Evolutionary conservation across 169 alveolate genomes (phyloP), one percentile per base, ranked within the genome.

Genomic region (Plasmodium chabaudi): DNA sequence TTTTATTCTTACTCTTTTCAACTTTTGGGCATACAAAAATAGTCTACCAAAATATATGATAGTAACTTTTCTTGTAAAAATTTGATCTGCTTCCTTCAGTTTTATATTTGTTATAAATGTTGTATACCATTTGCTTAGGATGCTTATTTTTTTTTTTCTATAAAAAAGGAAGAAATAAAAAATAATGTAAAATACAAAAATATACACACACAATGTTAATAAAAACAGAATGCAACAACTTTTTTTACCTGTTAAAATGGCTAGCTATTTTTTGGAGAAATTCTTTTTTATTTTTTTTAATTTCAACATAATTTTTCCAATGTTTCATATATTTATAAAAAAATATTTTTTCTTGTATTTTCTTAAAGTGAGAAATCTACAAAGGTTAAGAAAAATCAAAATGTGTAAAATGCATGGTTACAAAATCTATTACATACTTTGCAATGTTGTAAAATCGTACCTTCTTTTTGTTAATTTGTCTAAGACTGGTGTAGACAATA

Each of bases 71-170:
- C n/a, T 23, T 17, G 75, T 46, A n/a, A 75, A 9, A 9, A 75
- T 75, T n/a, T 17, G 23, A 9, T 75, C 88, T 17, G 60, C 44
- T 23, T 75, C 75, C 70, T 63, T 63, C 5, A 75, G 46, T 7
- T 68, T 67, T 13, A 75, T 15, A 19, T 61, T 75, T 68, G 46
- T 64, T 23, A 63, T 25, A 56, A 75, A 75, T 1, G 42, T n/a
- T 13, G 88, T 75, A 42, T 75, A 75, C 88, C 88, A 75, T 10
- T 75, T 75, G 34, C 88, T 75, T 15, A 75, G 39, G 10, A 75
- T 6, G 9, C 23, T 23, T 21, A 75, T 15, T 21, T 75, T 75
- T 57, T 63, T 75, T 68, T 75, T 75, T 69, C 88, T 75, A 44
- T 7, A 21, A 21, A 21, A 21, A n/a, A n/a, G n/a, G n/a, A n/a